phyloP scores from a whole-genome alignment of 164 flowering plant genomes.

The Amborella trichopoda region DNA sequence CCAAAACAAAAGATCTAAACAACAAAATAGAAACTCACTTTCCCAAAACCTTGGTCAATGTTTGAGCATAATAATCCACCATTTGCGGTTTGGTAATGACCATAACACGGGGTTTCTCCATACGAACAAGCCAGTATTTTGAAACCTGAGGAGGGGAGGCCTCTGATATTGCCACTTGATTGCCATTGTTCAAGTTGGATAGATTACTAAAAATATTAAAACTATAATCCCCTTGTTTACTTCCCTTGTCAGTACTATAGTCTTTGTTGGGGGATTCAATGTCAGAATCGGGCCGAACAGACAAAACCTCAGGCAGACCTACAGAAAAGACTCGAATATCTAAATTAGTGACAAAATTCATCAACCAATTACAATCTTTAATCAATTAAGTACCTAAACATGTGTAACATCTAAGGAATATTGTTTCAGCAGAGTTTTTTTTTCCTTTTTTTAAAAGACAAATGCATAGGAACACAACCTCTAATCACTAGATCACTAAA shows the following conservation, averaged over 20 bases:
- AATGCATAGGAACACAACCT: too few species aligned
- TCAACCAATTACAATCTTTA: too few species aligned
- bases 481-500: too few species aligned
- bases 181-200: constrained; percentile 10
- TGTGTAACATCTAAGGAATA: too few species aligned
- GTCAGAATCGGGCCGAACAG: constrained; percentile 51
- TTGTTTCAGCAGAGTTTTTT: too few species aligned
- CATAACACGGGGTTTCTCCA: constrained; percentile 49
- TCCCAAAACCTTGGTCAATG: constrained; percentile 66
- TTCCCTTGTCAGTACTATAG: constrained; percentile 18
- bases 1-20: background rate
- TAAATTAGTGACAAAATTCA: too few species aligned
- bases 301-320: constrained; percentile 62
- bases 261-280: constrained; percentile 32
- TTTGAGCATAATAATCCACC: constrained; percentile 68
- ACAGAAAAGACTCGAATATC: too few species aligned
- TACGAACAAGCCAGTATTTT: constrained; percentile 69
- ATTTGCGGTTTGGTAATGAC: constrained; percentile 70
- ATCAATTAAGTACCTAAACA: too few species aligned
- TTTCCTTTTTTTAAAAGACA: too few species aligned
- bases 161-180: too few species aligned
- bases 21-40: constrained; percentile 37
- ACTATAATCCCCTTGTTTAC: background rate
- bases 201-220: constrained; percentile 1
- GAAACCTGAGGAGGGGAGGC: constrained; percentile 37